phyloP scores from a whole-genome alignment of 202 grass and related monocot genomes.

The Setaria viridis region DNA sequence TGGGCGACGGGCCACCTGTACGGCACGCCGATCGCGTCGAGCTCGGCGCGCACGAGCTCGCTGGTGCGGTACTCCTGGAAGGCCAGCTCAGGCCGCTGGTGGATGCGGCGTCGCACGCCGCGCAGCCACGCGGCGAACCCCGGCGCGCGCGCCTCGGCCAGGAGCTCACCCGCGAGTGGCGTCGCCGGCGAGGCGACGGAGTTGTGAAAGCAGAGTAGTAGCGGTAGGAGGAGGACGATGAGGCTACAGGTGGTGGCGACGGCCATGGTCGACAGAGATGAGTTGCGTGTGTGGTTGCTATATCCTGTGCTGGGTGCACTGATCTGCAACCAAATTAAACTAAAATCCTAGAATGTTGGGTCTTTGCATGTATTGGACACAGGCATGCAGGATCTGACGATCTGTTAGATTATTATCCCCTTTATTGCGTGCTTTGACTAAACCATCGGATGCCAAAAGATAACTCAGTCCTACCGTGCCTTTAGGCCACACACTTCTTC shows the following conservation, averaged over 20 bases:
- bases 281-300: no score
- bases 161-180: not conserved
- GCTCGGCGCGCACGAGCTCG: slow-evolving; percentile 34
- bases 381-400: no score
- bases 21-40: slow-evolving; percentile 26
- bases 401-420: no score
- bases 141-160: not conserved
- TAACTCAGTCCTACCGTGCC: no score
- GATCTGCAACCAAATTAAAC: no score
- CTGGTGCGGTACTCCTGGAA: slow-evolving; percentile 57
- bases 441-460: no score
- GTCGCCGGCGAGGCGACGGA: not conserved
- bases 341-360: no score
- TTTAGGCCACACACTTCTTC: no score
- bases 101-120: slow-evolving; percentile 50
- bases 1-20: slow-evolving; percentile 36
- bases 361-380: no score
- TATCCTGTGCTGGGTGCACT: no score
- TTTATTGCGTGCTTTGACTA: no score
- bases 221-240: not conserved
- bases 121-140: slow-evolving; percentile 44
- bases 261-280: not conserved
- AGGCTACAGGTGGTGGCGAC: not conserved
- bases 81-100: slow-evolving; percentile 54
- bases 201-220: not conserved